phyloP scores from a whole-genome alignment of 2,329 filamentous ascomycete genomes.

The Xylariaceae sp. region DNA sequence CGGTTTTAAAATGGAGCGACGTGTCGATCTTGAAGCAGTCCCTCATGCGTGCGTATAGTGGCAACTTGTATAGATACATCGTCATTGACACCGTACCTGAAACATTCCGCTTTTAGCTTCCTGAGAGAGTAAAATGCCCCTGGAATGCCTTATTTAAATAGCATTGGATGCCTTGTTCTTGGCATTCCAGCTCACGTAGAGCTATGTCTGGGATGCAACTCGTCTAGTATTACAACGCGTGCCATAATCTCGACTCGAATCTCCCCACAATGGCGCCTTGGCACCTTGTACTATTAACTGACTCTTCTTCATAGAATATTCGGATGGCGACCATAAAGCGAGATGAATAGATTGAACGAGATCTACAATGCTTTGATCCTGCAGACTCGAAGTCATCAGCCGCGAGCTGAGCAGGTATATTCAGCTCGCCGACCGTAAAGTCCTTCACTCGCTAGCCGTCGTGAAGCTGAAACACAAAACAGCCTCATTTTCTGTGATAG shows the following conservation, averaged over 20 bases:
- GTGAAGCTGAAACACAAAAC: not conserved
- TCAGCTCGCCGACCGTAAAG: not conserved
- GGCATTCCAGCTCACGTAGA: slow-evolving; percentile 1
- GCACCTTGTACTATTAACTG: too few relatives aligned
- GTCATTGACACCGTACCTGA: slow-evolving; percentile 10
- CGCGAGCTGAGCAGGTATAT: not conserved
- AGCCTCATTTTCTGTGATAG: too few relatives aligned
- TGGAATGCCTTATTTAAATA: too few relatives aligned
- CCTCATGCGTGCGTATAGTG: not conserved
- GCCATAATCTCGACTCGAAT: too few relatives aligned
- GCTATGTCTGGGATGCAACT: slow-evolving; percentile 7
- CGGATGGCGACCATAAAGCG: not conserved
- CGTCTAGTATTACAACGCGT: too few relatives aligned
- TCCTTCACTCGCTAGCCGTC: not conserved
- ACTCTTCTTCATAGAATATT: too few relatives aligned
- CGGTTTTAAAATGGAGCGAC: not conserved
- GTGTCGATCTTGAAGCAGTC: not conserved
- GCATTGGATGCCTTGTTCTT: slow-evolving; percentile 1
- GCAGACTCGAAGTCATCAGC: not conserved
- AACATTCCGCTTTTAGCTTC: too few relatives aligned
- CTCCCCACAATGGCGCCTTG: too few relatives aligned
- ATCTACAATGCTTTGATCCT: not conserved
- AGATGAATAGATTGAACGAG: not conserved
- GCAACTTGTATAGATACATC: not conserved
- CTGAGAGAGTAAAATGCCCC: too few relatives aligned